These are phyloP conservation scores for Ganoderma meredithae DNA, from an alignment of 1,284 basidiomycete species.

Conservation along the genomic window DNA sequence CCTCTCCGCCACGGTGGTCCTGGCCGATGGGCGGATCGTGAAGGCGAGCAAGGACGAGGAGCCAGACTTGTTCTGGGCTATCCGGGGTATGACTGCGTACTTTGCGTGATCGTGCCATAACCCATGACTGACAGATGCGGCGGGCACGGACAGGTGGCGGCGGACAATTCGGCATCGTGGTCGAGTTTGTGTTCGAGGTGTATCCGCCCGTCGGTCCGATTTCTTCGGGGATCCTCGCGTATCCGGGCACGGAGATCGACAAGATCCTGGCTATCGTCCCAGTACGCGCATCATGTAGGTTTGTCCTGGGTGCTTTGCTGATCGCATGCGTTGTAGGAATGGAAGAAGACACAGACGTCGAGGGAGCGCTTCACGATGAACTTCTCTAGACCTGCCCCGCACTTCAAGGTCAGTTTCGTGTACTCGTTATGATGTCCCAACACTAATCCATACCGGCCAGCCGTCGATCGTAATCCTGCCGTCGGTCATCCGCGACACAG, in stretches of 20 bases:
- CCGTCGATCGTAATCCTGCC: slow-evolving; percentile 36
- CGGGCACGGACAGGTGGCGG: slow-evolving; percentile 47
- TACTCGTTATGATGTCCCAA: not conserved
- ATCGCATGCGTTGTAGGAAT: slow-evolving; percentile 22
- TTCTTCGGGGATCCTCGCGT: slow-evolving; percentile 33
- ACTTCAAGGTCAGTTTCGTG: slow-evolving; percentile 32
- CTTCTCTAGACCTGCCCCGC: slow-evolving; percentile 35
- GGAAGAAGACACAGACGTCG: slow-evolving; percentile 26
- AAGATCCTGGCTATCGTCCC: slow-evolving; percentile 23
- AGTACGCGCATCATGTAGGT: not conserved
- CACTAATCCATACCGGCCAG: slow-evolving; percentile 21
- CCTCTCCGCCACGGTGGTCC: slow-evolving; percentile 44
- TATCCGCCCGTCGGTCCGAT: slow-evolving; percentile 38
- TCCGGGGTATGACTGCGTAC: slow-evolving; percentile 34
- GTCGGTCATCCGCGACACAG: slow-evolving; percentile 37
- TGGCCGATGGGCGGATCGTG: slow-evolving; percentile 45
- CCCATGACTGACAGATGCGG: not conserved
- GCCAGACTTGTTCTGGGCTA: slow-evolving; percentile 41
- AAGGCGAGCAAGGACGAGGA: slow-evolving; percentile 39
- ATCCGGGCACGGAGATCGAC: slow-evolving; percentile 27
- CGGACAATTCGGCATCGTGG: slow-evolving; percentile 56
- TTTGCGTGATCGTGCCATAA: not conserved
- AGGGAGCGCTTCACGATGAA: slow-evolving; percentile 31
- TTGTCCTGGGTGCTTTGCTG: not conserved
- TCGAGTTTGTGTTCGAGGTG: slow-evolving; percentile 48